Conservation (phyloP, 2,329 filamentous ascomycete genomes). For the Capronia epimyces region DNA sequence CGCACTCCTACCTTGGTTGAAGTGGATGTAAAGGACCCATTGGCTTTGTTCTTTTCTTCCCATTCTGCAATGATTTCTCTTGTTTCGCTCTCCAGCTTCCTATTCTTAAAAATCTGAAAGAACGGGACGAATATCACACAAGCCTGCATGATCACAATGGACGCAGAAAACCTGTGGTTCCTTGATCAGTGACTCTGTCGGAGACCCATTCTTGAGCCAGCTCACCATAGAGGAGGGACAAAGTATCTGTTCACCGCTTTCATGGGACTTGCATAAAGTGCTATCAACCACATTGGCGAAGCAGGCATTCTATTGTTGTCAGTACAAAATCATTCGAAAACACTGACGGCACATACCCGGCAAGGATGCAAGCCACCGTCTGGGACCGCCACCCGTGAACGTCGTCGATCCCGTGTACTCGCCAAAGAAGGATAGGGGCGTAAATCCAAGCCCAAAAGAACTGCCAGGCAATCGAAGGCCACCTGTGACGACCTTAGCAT, state of each 20-base stretch:
- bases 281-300: constrained; percentile 60
- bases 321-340: neutral
- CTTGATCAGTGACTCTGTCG: neutral
- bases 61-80: constrained; percentile 37
- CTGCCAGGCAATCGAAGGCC: constrained; percentile 61
- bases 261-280: constrained; percentile 48
- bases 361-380: constrained; percentile 50
- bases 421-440: constrained; percentile 58
- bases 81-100: constrained; percentile 34
- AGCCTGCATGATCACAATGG: constrained; percentile 58
- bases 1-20: constrained; percentile 30
- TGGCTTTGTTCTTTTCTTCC: constrained; percentile 34
- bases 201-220: neutral
- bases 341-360: constrained; percentile 34
- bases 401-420: constrained; percentile 56
- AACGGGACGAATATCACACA: constrained; percentile 61
- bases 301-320: constrained; percentile 50
- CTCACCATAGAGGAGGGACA: constrained; percentile 57
- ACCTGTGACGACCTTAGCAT: constrained; percentile 36
- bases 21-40: constrained; percentile 31
- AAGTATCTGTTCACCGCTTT: constrained; percentile 49
- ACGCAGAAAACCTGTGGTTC: constrained; percentile 46
- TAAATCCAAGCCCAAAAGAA: constrained; percentile 59
- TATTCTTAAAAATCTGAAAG: constrained; percentile 48
- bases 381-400: constrained; percentile 63